Percentiles rank a stretch among this genome's conserved stretches.
Conservation (phyloP, 116 monocot genomes). For the Papilionanthe hybrid region DNA sequence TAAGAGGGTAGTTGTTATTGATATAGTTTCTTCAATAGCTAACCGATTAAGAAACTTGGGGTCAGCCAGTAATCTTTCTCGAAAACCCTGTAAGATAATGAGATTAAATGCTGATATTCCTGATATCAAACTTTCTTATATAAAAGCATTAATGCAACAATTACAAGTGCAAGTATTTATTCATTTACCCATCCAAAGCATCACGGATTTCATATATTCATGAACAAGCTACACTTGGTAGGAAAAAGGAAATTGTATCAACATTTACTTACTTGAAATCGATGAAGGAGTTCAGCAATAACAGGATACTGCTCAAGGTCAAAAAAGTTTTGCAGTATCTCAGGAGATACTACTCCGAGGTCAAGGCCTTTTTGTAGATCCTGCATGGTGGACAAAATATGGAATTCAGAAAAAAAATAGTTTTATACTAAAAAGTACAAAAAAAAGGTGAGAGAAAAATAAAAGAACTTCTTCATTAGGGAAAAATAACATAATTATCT, state of each 20-base stretch:
- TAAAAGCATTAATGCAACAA: not conserved
- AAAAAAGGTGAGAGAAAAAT: not conserved
- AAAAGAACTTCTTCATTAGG: not conserved
- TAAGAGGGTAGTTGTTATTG: slow-evolving; percentile 83
- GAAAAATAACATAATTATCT: not conserved
- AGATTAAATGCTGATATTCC: not conserved
- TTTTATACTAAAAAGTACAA: not conserved
- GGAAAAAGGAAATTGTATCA: not conserved
- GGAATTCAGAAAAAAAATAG: not conserved
- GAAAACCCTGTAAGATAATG: slow-evolving; percentile 67
- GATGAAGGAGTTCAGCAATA: slow-evolving; percentile 77
- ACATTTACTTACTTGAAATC: slow-evolving; percentile 59
- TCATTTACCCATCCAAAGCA: not conserved
- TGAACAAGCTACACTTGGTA: not conserved
- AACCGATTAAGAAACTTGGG: slow-evolving; percentile 89
- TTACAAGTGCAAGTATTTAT: not conserved
- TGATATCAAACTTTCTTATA: not conserved
- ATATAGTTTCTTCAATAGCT: slow-evolving; percentile 93
- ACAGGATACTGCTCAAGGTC: slow-evolving; percentile 93
- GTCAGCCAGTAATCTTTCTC: slow-evolving; percentile 89
- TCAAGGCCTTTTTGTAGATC: slow-evolving; percentile 92
- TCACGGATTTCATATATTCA: not conserved
- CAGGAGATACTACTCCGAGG: slow-evolving; percentile 93
- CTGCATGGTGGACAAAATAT: slow-evolving; percentile 25
- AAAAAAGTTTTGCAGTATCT: slow-evolving; percentile 90